Conservation (phyloP, 371 early-diverging fungal species). For the Syncephalis plumigaleata region DNA sequence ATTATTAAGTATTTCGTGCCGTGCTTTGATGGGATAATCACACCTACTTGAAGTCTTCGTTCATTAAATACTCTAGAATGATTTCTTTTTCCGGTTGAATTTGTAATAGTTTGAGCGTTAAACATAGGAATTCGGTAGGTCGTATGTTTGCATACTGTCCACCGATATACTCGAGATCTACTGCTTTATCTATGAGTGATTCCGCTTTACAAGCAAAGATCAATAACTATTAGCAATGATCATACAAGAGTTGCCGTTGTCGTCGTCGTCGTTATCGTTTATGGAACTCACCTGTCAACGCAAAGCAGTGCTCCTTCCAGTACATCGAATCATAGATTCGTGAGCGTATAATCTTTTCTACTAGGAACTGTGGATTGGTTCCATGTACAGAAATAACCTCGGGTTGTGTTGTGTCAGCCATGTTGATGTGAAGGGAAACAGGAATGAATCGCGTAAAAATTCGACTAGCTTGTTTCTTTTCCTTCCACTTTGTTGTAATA, state of each 20-base stretch:
- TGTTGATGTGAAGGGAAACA: conserved; percentile 1
- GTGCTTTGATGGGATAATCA: neutral
- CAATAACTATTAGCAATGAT: neutral
- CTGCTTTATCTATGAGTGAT: conserved; percentile 78
- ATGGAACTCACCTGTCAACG: conserved; percentile 49
- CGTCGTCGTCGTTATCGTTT: too few relatives aligned
- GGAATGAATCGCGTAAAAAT: too few relatives aligned
- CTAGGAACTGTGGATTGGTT: conserved; percentile 75
- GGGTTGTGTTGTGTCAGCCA: conserved; percentile 49
- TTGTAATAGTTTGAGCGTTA: conserved; percentile 74
- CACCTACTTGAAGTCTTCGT: conserved; percentile 59
- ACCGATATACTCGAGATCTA: conserved; percentile 56
- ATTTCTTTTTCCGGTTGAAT: conserved; percentile 80
- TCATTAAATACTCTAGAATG: conserved; percentile 35
- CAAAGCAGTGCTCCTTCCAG: conserved; percentile 94
- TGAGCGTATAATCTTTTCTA: conserved; percentile 84
- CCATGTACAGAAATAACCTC: conserved; percentile 65
- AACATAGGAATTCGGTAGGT: conserved; percentile 83
- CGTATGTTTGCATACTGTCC: conserved; percentile 70
- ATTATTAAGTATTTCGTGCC: neutral
- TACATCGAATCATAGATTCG: conserved; percentile 82
- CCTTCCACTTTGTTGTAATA: too few relatives aligned
- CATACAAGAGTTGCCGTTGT: neutral
- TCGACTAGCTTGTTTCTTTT: too few relatives aligned
- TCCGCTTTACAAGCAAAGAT: conserved; percentile 35